Conservation (phyloP, 1,284 basidiomycete genomes). For the Malassezia japonica region DNA sequence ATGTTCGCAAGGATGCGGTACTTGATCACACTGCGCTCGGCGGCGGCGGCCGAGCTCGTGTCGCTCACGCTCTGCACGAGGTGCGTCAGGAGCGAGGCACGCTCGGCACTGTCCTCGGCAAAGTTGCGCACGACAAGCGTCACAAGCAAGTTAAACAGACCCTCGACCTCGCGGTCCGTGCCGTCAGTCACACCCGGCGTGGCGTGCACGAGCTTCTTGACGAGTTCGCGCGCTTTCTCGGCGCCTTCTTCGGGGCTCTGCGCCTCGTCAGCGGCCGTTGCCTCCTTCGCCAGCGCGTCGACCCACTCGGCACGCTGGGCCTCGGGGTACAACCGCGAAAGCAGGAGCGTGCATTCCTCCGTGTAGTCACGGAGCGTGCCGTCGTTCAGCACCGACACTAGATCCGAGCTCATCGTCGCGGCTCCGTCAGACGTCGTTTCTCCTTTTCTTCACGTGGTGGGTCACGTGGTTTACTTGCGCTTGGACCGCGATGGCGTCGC, state of each 20-base stretch:
- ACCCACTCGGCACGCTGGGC: constrained; percentile 34
- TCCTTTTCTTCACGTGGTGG: constrained; percentile 10
- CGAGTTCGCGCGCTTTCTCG: constrained; percentile 21
- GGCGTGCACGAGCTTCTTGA: constrained; percentile 26
- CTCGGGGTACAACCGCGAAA: constrained; percentile 35
- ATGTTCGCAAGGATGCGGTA: constrained; percentile 42
- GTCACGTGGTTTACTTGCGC: background rate
- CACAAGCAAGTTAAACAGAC: constrained; percentile 39
- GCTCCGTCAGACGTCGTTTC: background rate
- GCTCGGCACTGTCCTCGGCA: constrained; percentile 10
- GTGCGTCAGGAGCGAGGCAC: constrained; percentile 19
- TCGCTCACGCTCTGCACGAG: constrained; percentile 13
- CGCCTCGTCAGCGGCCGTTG: constrained; percentile 26
- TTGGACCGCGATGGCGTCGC: constrained; percentile 41
- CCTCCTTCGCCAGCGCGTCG: constrained; percentile 23
- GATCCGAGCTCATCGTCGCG: constrained; percentile 30
- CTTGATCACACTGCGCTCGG: constrained; percentile 9
- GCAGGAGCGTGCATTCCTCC: constrained; percentile 29
- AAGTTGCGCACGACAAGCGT: constrained; percentile 25
- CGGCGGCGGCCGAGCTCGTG: background rate
- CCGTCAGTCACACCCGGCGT: constrained; percentile 30
- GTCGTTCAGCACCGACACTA: constrained; percentile 42
- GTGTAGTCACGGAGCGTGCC: constrained; percentile 39
- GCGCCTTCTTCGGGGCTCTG: constrained; percentile 4
- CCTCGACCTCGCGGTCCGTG: constrained; percentile 42